Conservation (phyloP, 345 rosid genomes). For the Rhizophora apiculata region DNA sequence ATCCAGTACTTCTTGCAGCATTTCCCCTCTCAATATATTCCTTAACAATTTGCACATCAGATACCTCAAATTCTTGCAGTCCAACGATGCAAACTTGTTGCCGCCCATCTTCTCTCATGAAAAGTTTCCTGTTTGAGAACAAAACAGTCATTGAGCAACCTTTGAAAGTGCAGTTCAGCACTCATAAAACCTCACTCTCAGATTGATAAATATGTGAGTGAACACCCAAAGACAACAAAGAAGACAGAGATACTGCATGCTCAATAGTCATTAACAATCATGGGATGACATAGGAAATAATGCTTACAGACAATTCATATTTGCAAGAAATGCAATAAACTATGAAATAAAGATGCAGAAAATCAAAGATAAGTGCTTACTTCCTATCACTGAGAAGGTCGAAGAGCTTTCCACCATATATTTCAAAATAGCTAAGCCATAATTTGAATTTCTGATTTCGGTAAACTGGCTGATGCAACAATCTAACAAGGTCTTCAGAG, state of each 20-base stretch:
- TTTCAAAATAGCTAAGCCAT: constrained; percentile 98
- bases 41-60: constrained; percentile 90
- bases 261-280: not conserved
- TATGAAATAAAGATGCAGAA: constrained; percentile 5
- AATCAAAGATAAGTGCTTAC: constrained; percentile 40
- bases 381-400: constrained; percentile 91
- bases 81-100: constrained; percentile 99
- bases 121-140: constrained; percentile 65
- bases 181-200: constrained; percentile 4
- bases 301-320: no score
- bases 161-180: not conserved
- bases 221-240: not conserved
- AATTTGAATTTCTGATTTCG: constrained; percentile 77
- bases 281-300: not conserved
- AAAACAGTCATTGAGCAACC: constrained; percentile 15
- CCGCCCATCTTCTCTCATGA: constrained; percentile 98
- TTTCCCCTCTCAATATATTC: constrained; percentile 91
- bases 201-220: not conserved
- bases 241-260: not conserved
- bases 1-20: constrained; percentile 93
- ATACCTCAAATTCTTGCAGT: constrained; percentile 94
- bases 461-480: constrained; percentile 79
- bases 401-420: constrained; percentile 93
- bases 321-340: not conserved
- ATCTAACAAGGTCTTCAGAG: constrained; percentile 77